Conservation (phyloP, 2,329 filamentous ascomycete species). For the Lachnellula arida region DNA sequence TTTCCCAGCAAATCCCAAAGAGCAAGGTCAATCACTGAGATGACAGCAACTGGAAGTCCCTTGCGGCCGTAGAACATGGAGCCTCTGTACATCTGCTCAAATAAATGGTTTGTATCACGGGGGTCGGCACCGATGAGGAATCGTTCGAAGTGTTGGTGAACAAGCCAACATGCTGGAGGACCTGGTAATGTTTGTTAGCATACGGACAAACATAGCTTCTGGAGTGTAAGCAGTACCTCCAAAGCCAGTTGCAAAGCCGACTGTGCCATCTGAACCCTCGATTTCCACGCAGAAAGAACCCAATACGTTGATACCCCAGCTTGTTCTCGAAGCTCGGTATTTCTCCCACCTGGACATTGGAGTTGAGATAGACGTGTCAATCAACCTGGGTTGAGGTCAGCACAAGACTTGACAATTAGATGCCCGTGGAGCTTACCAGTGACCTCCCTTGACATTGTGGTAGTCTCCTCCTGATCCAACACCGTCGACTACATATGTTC, state of each 20-base stretch:
- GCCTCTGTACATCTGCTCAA: slow-evolving; percentile 93
- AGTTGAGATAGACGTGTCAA: slow-evolving; percentile 88
- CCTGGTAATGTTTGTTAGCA: slow-evolving; percentile 38
- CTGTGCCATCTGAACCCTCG: slow-evolving; percentile 83
- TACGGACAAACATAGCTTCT: background rate
- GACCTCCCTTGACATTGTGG: slow-evolving; percentile 79
- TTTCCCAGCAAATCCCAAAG: slow-evolving; percentile 92
- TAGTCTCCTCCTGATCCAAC: slow-evolving; percentile 70
- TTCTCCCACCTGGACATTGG: slow-evolving; percentile 87
- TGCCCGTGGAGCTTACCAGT: slow-evolving; percentile 47
- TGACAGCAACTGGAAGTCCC: slow-evolving; percentile 82
- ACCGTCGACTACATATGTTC: slow-evolving; percentile 67
- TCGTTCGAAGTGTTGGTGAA: slow-evolving; percentile 87
- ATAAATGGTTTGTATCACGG: slow-evolving; percentile 84
- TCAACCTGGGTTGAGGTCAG: slow-evolving; percentile 64
- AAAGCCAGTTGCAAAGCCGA: slow-evolving; percentile 90
- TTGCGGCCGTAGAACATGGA: slow-evolving; percentile 98
- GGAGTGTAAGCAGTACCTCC: slow-evolving; percentile 50
- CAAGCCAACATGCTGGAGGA: slow-evolving; percentile 89
- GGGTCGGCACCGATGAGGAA: slow-evolving; percentile 88
- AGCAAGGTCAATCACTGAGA: slow-evolving; percentile 90
- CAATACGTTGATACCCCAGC: slow-evolving; percentile 93
- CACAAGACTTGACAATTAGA: slow-evolving; percentile 9
- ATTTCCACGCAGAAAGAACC: slow-evolving; percentile 90
- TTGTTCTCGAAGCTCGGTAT: slow-evolving; percentile 82